Evolutionary conservation across 176 grass and related monocot species (phyloP).

Genomic region (Oropetium thomaeum): DNA sequence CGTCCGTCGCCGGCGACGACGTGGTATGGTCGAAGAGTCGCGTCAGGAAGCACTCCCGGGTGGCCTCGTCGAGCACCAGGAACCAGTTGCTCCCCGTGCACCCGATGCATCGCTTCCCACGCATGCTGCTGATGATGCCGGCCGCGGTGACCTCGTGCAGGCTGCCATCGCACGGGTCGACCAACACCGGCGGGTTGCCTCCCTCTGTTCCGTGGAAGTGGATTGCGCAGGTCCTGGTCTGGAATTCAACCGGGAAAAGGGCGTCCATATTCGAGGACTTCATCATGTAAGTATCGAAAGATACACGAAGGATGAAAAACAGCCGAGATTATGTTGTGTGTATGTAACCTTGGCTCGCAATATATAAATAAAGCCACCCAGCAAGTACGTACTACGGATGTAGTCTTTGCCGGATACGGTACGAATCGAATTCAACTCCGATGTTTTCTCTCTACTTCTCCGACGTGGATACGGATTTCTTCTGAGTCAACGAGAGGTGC

Average conservation of each 20-base stretch:
- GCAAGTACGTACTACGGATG: no score
- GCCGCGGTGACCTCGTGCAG: not conserved
- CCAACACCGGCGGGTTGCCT: not conserved
- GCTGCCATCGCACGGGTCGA: not conserved
- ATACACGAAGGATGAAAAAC: not conserved
- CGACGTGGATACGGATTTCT: no score
- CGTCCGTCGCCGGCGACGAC: no score
- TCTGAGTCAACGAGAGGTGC: no score
- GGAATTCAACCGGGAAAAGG: not conserved
- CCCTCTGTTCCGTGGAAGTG: not conserved
- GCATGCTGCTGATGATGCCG: not conserved
- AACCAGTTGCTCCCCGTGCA: constrained; percentile 7
- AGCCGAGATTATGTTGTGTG: no score
- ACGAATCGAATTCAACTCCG: no score
- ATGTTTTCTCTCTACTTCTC: not conserved
- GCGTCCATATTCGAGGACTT: not conserved
- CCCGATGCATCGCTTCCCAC: not conserved
- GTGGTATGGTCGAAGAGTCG: not conserved
- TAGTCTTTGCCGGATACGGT: no score
- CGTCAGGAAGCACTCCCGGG: not conserved
- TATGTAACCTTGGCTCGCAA: no score
- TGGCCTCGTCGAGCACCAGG: not conserved
- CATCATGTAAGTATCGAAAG: no score
- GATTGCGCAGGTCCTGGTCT: not conserved
- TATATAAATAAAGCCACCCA: no score